These are phyloP conservation scores for Mortierella sp. DNA, from an alignment of 371 early-diverging fungal species.

Conservation along the genomic window DNA sequence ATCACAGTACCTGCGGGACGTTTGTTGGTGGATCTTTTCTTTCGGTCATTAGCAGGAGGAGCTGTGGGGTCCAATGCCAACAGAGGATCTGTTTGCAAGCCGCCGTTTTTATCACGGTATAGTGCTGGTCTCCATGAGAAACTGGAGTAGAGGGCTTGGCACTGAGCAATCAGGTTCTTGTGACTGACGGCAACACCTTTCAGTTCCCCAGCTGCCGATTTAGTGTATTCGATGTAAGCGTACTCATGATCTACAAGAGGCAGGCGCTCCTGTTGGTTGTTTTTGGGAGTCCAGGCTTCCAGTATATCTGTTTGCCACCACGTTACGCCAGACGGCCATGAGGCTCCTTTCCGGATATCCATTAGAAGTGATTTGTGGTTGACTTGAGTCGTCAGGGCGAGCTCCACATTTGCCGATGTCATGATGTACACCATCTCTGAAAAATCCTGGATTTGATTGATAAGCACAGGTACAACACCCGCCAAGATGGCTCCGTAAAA, in stretches of 20 bases:
- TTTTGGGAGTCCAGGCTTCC: conserved; percentile 69
- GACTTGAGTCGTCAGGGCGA: conserved; percentile 85
- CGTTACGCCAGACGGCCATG: conserved; percentile 71
- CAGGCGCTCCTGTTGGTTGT: conserved; percentile 56
- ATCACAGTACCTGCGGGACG: conserved; percentile 66
- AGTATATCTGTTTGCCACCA: conserved; percentile 86
- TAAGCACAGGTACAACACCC: conserved; percentile 86
- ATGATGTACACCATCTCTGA: conserved; percentile 83
- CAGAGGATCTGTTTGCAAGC: conserved; percentile 29
- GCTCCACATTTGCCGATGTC: conserved; percentile 71
- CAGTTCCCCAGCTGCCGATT: conserved; percentile 82
- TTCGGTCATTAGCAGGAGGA: conserved; percentile 22
- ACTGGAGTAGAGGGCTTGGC: conserved; percentile 56
- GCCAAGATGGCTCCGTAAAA: conserved; percentile 83
- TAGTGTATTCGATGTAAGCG: conserved; percentile 89
- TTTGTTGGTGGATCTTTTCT: conserved; percentile 4
- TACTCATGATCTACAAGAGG: conserved; percentile 57
- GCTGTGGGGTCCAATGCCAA: conserved; percentile 19
- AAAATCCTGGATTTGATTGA: conserved; percentile 84
- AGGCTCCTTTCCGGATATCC: conserved; percentile 68
- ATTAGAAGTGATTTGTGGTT: conserved; percentile 77
- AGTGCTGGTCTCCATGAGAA: conserved; percentile 41
- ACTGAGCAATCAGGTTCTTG: conserved; percentile 80
- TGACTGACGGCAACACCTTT: conserved; percentile 88
- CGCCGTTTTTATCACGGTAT: conserved; percentile 35